A percentile compares a stretch with the other conserved stretches of the same genome.
Conservation (phyloP, 2,329 filamentous ascomycete genomes). For the Penicillium sp. region DNA sequence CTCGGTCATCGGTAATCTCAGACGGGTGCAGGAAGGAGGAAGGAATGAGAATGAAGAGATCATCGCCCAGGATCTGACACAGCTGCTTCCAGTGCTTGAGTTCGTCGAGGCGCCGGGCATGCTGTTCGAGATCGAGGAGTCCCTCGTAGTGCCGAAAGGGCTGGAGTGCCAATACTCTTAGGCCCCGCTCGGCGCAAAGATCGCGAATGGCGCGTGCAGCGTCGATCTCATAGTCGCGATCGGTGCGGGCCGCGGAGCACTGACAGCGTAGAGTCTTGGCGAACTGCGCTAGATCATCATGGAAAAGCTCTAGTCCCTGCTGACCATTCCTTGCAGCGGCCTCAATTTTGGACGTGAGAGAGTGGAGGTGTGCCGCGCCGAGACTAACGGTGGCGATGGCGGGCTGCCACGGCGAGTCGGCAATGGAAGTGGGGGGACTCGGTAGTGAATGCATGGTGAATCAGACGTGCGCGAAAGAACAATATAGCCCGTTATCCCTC, state of each 20-base stretch:
- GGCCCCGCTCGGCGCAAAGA: constrained; percentile 51
- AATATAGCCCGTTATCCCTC: background rate
- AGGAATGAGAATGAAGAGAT: constrained; percentile 23
- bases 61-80: constrained; percentile 19
- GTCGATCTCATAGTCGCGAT: constrained; percentile 58
- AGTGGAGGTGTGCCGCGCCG: constrained; percentile 17
- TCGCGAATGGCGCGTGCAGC: constrained; percentile 54
- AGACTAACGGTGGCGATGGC: constrained; percentile 25
- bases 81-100: constrained; percentile 21
- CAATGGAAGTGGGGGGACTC: constrained; percentile 11
- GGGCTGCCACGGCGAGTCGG: constrained; percentile 17
- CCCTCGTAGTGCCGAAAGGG: constrained; percentile 73
- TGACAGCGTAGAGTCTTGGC: constrained; percentile 48
- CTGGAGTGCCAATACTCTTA: constrained; percentile 66
- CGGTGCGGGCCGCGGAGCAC: constrained; percentile 16
- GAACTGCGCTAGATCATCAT: constrained; percentile 66
- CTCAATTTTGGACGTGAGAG: constrained; percentile 28
- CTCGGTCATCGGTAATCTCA: constrained; percentile 19
- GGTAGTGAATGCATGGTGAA: constrained; percentile 17
- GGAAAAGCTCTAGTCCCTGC: constrained; percentile 65
- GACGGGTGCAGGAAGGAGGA: constrained; percentile 22
- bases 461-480: background rate
- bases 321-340: constrained; percentile 42
- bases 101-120: constrained; percentile 19
- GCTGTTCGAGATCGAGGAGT: constrained; percentile 14